Conservation (phyloP, 805 yeast species). For the Lachancea dasiensis region DNA sequence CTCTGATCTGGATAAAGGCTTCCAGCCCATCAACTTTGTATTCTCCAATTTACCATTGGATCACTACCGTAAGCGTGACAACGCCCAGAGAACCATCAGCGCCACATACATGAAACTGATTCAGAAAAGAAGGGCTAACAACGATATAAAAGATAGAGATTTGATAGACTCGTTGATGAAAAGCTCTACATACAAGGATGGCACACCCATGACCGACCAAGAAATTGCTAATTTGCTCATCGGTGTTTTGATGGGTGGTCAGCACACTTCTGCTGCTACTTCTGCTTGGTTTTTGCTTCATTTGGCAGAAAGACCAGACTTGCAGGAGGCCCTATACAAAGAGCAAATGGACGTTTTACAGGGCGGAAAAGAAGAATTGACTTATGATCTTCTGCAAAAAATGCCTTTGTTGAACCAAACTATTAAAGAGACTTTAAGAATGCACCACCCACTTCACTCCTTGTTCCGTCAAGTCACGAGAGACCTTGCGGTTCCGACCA, state of each 20-base stretch:
- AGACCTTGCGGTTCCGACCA: slow-evolving; percentile 72
- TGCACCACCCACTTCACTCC: slow-evolving; percentile 96
- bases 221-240: slow-evolving; percentile 90
- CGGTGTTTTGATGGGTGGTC: slow-evolving; percentile 98
- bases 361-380: slow-evolving; percentile 50
- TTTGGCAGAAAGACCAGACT: slow-evolving; percentile 77
- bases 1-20: slow-evolving; percentile 92
- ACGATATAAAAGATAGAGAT: slow-evolving; percentile 80
- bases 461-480: slow-evolving; percentile 85
- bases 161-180: slow-evolving; percentile 83
- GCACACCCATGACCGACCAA: slow-evolving; percentile 87
- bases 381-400: slow-evolving; percentile 77
- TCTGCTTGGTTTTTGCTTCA: slow-evolving; percentile 93
- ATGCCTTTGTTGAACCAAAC: slow-evolving; percentile 77
- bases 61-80: slow-evolving; percentile 75
- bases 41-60: slow-evolving; percentile 92
- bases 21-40: slow-evolving; percentile 92
- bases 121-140: slow-evolving; percentile 60
- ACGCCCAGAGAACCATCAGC: slow-evolving; percentile 79
- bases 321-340: slow-evolving; percentile 72
- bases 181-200: slow-evolving; percentile 84
- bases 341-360: slow-evolving; percentile 66
- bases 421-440: slow-evolving; percentile 88
- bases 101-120: slow-evolving; percentile 77
- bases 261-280: slow-evolving; percentile 95